Conservation (phyloP, 2,329 filamentous ascomycete genomes). For the Clathrospora elynae region DNA sequence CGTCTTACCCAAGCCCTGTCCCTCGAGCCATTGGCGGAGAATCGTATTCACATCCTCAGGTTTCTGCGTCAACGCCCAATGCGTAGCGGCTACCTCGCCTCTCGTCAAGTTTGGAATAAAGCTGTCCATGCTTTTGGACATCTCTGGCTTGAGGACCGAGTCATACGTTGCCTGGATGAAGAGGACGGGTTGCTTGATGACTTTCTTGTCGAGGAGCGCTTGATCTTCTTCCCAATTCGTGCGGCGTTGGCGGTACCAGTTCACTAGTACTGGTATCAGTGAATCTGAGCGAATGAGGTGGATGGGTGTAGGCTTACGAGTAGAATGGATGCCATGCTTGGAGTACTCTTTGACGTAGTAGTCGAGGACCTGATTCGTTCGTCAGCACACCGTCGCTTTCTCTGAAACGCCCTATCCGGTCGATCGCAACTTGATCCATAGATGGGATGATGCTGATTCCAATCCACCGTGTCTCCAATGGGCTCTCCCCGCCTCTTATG, state of each 20-base stretch:
- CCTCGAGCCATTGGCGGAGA: conserved; percentile 70
- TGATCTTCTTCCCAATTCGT: conserved; percentile 79
- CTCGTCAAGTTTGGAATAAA: conserved; percentile 68
- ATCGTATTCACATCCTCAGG: conserved; percentile 71
- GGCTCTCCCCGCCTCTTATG: too few relatives aligned
- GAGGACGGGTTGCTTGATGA: conserved; percentile 61
- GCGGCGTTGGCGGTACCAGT: conserved; percentile 81
- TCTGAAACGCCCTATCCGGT: not conserved
- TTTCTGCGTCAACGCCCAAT: conserved; percentile 84
- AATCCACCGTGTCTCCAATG: too few relatives aligned
- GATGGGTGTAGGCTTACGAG: conserved; percentile 53
- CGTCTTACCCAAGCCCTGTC: conserved; percentile 54
- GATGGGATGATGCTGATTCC: too few relatives aligned
- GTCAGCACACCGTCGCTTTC: conserved; percentile 22
- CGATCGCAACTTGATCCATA: conserved; percentile 2
- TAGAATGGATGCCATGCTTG: conserved; percentile 75
- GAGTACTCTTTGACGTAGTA: conserved; percentile 76
- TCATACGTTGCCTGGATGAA: conserved; percentile 77
- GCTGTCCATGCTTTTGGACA: conserved; percentile 74
- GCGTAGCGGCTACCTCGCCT: conserved; percentile 69
- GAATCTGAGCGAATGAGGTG: conserved; percentile 2
- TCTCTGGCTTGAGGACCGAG: conserved; percentile 69
- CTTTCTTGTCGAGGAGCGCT: conserved; percentile 38
- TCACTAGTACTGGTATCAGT: conserved; percentile 55
- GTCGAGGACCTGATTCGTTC: conserved; percentile 65